Evolutionary conservation across 441 rosid species (phyloP), one percentile per base, ranked within the genome.

Genomic region (Jatropha podagrica): DNA sequence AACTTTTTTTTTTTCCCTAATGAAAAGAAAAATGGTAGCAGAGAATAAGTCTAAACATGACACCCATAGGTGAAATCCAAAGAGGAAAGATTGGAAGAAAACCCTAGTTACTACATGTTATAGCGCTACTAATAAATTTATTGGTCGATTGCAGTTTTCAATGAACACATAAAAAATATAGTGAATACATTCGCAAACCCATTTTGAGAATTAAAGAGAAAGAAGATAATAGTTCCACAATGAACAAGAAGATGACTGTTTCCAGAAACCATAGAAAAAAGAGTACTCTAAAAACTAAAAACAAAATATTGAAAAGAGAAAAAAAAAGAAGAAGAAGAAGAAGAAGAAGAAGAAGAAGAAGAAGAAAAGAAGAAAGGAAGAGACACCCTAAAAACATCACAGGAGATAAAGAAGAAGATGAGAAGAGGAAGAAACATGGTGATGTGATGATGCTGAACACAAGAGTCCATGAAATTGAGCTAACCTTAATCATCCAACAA

Each of bases 401-500:
- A 70, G 55, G 13, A 74, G 37, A n/a, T 77, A 38, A 38, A 60
- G 67, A 58, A 55, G 71, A n/a, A 26, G 73, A 66, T 74, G 58
- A 52, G 75, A 64, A 26, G 75, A 70, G 51, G 68, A 60, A 69
- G 14, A 26, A 77, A 74, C 26, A 62, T 48, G 76, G 52, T 15
- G 58, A 63, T 20, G 8, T 59, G 65, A 71, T 48, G 63, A 65
- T 59, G 68, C 26, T 10, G 65, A 74, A 26, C 44, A 68, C 62
- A 51, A 44, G 54, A 52, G 80, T 72, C 77, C 77, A 74, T 75
- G 64, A 77, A 75, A 70, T 80, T 80, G 13, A 52, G 67, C 88
- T 86, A 82, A 86, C 89, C 89, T 86, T 78, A 72, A 66, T 62
- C 71, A 72, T 78, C 65, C 84, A 69, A 77, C 65, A 46, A 75